These are phyloP conservation scores for Debaryomyces nepalensis DNA, from an alignment of 1,139 yeast genomes.

Conservation along the genomic window DNA sequence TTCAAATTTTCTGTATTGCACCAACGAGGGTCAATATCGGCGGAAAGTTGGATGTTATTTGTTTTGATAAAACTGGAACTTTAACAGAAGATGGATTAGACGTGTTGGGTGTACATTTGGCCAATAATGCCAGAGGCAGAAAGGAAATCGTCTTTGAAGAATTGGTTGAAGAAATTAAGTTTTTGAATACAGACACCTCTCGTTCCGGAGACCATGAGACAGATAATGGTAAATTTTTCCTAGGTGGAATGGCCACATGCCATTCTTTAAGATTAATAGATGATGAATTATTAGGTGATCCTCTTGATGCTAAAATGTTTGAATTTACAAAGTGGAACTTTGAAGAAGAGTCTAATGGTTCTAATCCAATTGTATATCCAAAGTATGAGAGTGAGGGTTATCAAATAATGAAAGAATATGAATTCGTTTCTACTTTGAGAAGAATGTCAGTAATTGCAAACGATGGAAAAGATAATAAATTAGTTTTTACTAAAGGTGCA, in stretches of 20 bases:
- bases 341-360: conserved; percentile 58
- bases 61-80: conserved; percentile 98
- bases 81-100: conserved; percentile 96
- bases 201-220: conserved; percentile 25
- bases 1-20: conserved; percentile 80
- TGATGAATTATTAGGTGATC: conserved; percentile 86
- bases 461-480: conserved; percentile 35
- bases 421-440: conserved; percentile 81
- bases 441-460: conserved; percentile 86
- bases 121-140: conserved; percentile 55
- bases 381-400: conserved; percentile 44
- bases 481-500: conserved; percentile 88
- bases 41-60: conserved; percentile 86
- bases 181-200: conserved; percentile 18
- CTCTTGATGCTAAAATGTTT: conserved; percentile 91
- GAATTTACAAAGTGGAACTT: conserved; percentile 80
- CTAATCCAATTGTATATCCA: conserved; percentile 26
- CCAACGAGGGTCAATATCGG: conserved; percentile 95
- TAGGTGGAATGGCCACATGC: conserved; percentile 75
- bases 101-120: conserved; percentile 82
- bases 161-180: conserved; percentile 37
- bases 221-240: conserved; percentile 39
- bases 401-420: conserved; percentile 73
- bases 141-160: conserved; percentile 58
- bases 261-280: conserved; percentile 85